These are phyloP conservation scores for Didymella pinodella DNA, from an alignment of 2,329 filamentous ascomycete species.

Conservation along the genomic window DNA sequence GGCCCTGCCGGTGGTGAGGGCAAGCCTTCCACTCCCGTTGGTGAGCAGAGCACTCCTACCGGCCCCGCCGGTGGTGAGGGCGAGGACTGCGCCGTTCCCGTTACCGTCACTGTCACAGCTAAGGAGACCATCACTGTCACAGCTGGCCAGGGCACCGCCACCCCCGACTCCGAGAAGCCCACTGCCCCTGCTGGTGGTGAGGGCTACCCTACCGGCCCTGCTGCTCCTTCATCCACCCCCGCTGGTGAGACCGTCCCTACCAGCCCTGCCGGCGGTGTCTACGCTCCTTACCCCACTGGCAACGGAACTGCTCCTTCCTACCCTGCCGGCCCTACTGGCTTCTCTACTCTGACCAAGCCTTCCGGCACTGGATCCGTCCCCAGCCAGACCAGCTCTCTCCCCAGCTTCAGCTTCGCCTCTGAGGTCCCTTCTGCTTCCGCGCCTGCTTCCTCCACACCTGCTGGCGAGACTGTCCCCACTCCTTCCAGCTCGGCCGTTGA, in stretches of 20 bases:
- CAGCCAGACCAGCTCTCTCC: constrained; percentile 29
- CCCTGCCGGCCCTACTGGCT: constrained; percentile 7
- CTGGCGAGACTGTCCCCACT: constrained; percentile 20
- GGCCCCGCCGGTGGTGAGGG: constrained; percentile 21
- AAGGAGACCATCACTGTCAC: constrained; percentile 52
- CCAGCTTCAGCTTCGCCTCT: constrained; percentile 37
- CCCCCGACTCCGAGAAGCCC: constrained; percentile 21
- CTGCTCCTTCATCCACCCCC: constrained; percentile 5
- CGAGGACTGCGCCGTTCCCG: constrained; percentile 44
- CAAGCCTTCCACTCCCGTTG: constrained; percentile 19
- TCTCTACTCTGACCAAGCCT: neutral
- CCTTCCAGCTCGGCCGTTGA: constrained; percentile 22
- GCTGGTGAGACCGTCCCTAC: constrained; percentile 12
- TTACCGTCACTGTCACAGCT: constrained; percentile 49
- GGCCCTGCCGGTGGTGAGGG: constrained; percentile 15
- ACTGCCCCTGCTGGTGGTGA: constrained; percentile 23
- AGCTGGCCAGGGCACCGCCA: constrained; percentile 27
- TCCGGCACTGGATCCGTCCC: constrained; percentile 29
- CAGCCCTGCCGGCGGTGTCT: neutral
- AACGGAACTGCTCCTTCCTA: constrained; percentile 19
- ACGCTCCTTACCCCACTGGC: constrained; percentile 19
- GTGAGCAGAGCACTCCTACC: constrained; percentile 25
- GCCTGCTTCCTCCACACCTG: constrained; percentile 20
- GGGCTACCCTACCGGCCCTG: constrained; percentile 15
- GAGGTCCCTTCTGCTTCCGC: constrained; percentile 28